Base-by-base conservation (phyloP, 345 rosid genomes). In the Erucastrum elatum region DNA sequence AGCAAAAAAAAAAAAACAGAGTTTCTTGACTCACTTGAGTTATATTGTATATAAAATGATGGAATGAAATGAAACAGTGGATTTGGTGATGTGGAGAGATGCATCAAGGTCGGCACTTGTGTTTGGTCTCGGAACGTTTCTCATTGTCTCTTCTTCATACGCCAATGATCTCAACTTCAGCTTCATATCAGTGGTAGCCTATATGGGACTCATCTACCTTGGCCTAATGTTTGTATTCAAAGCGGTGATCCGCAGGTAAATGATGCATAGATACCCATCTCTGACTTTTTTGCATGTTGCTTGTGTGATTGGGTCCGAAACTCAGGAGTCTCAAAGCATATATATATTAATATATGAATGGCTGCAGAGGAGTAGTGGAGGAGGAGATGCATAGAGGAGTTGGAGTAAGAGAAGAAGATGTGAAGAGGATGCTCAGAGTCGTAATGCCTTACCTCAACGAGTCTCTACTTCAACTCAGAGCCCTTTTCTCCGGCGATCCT, bases 41-140 rank as follows among this genome's bases (percentile, higher is more conserved):
- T 21, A 21, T 21, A 21, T 21, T 21, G 21, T 21, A 21, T 21
- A 21, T 21, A 21, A 21, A 21, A 21, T 21, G 21, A 21, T 21
- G 21, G 21, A 21, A 34, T 71, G 58, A 35, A 75, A 59, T 65
- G 55, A 25, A 33, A 56, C 90, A 95, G 98, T 88, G 87, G 99
- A 95, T 85, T 72, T 95, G 51, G 93, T 91, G 58, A 89, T 95
- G 97, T 95, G 99, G 99, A 91, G 90, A 82, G 96, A 95, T 68
- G 84, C 73, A 55, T 84, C 91, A 35, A 91, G 87, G 81, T 90
- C 99, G 10, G 85, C 97, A 13, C 83, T 93, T 59, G 88, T 86
- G 31, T 93, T 95, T 70, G 96, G 94, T 65, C 67, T 90, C 58
- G 98, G 99, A 65, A 86, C 96, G 51, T 89, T 95, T 10, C 71